Evolutionary conservation across 345 rosid genomes (phyloP), one percentile per base, ranked within the genome.

Genomic region (Pistacia atlantica): DNA sequence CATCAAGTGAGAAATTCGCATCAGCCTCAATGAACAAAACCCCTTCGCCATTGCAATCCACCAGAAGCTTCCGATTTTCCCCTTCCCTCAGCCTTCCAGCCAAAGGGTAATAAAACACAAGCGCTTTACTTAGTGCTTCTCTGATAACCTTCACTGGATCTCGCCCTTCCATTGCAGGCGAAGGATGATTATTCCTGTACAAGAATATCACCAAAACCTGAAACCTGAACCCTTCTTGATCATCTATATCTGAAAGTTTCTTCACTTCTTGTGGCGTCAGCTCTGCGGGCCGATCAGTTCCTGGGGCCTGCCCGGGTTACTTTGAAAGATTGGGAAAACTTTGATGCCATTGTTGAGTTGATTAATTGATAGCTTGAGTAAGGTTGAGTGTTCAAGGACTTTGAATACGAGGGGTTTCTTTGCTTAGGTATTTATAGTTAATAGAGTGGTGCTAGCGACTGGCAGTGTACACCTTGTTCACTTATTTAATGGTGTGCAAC

Each of bases 41-140:
- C n/a, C n/a, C n/a, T n/a, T n/a, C n/a, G n/a, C n/a, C n/a, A n/a
- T n/a, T n/a, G n/a, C n/a, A n/a, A n/a, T n/a, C n/a, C n/a, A n/a
- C n/a, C n/a, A n/a, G n/a, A n/a, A n/a, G n/a, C n/a, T n/a, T n/a
- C n/a, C n/a, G n/a, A n/a, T n/a, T n/a, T n/a, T n/a, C n/a, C n/a
- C n/a, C n/a, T n/a, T n/a, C n/a, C n/a, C n/a, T n/a, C n/a, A 72
- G 67, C 42, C 75, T 59, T 6, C 75, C 75, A 3, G 67, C 75
- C 12, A 72, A 42, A 5, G 75, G 75, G 20, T 72, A 72, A 14
- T 42, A 72, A 46, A 57, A 72, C 57, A 72, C 75, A 18, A 72
- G 75, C 16, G 67, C 75, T n/a, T 60, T 72, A 42, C 66, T 18
- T 20, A 59, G 1, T 1, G 75, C 67, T 45, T 59, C 66, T 33